phyloP scores from a whole-genome alignment of 75 land plant species.

The Selaginella tamariscina region DNA sequence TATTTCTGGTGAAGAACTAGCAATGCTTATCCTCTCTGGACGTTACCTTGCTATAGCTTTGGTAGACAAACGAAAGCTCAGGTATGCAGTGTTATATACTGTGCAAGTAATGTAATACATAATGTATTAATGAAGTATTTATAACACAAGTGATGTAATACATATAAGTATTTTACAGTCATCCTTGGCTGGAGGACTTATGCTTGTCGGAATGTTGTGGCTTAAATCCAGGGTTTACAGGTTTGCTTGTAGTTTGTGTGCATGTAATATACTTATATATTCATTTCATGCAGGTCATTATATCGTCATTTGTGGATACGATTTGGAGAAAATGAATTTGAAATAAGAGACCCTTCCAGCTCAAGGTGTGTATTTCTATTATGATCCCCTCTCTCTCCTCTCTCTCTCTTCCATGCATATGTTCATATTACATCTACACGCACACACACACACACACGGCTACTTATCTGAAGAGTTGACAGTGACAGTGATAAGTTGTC shows the following conservation, averaged over 20 bases:
- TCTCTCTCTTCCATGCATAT: too few relatives aligned
- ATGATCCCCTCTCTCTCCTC: too few relatives aligned
- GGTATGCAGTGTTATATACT: too few relatives aligned
- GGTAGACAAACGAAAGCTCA: conserved; percentile 87
- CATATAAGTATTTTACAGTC: too few relatives aligned
- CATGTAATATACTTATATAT: background rate
- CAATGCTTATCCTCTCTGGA: conserved; percentile 63
- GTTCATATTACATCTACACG: too few relatives aligned
- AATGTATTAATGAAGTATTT: too few relatives aligned
- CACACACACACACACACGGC: too few relatives aligned
- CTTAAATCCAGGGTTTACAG: conserved; percentile 42
- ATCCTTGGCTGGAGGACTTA: conserved; percentile 58
- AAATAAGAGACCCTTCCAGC: conserved; percentile 92
- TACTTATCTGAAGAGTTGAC: background rate
- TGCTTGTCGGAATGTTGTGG: conserved; percentile 43
- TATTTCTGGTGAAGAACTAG: conserved; percentile 61
- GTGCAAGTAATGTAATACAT: too few relatives aligned
- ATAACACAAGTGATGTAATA: too few relatives aligned
- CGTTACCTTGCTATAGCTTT: conserved; percentile 73
- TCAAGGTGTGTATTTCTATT: conserved; percentile 42
- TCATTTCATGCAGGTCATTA: conserved; percentile 66
- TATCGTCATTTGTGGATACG: conserved; percentile 88
- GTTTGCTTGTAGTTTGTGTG: conserved; percentile 19
- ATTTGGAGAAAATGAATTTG: conserved; percentile 69
- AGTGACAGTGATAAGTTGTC: conserved; percentile 58